Evolutionary conservation across 306 rosid genomes (phyloP).

Genomic region (Trifolium fragiferum): DNA sequence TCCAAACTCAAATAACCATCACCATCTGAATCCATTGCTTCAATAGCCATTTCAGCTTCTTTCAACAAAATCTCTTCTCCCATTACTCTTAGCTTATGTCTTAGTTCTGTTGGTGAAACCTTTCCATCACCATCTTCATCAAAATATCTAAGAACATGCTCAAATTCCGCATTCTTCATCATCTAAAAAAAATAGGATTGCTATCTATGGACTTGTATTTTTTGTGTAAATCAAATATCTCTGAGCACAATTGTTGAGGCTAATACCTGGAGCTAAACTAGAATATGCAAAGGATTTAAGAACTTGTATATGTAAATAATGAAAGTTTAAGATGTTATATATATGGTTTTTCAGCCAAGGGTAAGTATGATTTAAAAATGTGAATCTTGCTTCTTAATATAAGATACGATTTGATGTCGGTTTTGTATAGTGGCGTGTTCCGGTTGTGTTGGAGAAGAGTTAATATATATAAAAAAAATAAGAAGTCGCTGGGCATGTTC

Average conservation of each 20-base stretch:
- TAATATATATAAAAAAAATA: no score
- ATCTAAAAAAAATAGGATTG: background rate
- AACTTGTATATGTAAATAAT: background rate
- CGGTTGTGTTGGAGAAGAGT: background rate
- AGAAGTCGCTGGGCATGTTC: background rate
- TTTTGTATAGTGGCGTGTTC: background rate
- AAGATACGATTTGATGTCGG: conserved; percentile 1
- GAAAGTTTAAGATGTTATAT: background rate
- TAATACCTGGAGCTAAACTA: no score
- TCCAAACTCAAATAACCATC: conserved; percentile 73
- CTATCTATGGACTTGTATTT: no score
- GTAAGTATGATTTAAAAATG: background rate
- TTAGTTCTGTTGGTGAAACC: conserved; percentile 69
- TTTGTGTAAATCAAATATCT: background rate
- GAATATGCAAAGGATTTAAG: no score
- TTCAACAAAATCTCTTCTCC: conserved; percentile 53
- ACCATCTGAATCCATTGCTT: conserved; percentile 74
- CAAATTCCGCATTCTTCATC: conserved; percentile 38
- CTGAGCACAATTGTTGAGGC: no score
- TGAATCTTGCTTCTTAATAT: background rate
- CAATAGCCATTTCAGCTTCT: conserved; percentile 69
- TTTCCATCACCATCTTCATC: conserved; percentile 89
- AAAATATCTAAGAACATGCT: conserved; percentile 61
- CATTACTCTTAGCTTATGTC: conserved; percentile 47
- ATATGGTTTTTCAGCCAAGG: no score